Base-by-base conservation (phyloP, 2,329 filamentous ascomycete genomes). In the Truncatella angustata region DNA sequence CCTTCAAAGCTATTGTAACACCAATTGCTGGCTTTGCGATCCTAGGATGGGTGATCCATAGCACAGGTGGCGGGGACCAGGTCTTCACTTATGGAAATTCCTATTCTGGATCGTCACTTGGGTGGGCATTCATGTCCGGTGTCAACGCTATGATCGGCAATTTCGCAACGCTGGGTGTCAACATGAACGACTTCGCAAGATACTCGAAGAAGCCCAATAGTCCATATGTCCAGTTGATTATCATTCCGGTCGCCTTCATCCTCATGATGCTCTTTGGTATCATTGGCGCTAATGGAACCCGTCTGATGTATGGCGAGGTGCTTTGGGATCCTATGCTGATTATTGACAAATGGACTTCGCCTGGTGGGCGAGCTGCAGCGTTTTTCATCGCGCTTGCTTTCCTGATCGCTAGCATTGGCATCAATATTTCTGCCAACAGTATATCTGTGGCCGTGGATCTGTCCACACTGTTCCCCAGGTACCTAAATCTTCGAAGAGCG, bases 101-200 rank as follows among this genome's bases (percentile, higher is more conserved):
- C 1, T 52, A 58, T 23, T 55, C 56, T 3, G 61, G 61, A 1
- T 58, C 58, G 9, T 52, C 55, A 20, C 54, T 63, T 45, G 59
- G 53, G 6, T 64, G 62, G 62, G 61, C 60, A 1, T 62, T 67
- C 51, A 62, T 67, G 59, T 62, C 53, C 32, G 63, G 60, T 9
- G 53, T 66, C 16, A 66, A 66, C 46, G 61, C 56, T n/a, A 57
- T 58, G 56, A 55, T 58, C 18, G 58, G 58, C 5, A 58, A 58
- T 28, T 57, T 58, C 30, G 54, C 55, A 16, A 58, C 57, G 6
- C 51, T 61, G 2, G 55, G 53, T 6, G 50, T 52, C 4, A 56
- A 56, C 40, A 62, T 57, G 49, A 58, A 59, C 21, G 55, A 56
- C 43, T 55, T 56, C 30, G 51, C 55, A 2, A 49, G 55, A 7